Evolutionary conservation across 208 protist genomes (phyloP), one percentile per base, ranked within the genome.

Genomic region (Acanthamoeba sp.): DNA sequence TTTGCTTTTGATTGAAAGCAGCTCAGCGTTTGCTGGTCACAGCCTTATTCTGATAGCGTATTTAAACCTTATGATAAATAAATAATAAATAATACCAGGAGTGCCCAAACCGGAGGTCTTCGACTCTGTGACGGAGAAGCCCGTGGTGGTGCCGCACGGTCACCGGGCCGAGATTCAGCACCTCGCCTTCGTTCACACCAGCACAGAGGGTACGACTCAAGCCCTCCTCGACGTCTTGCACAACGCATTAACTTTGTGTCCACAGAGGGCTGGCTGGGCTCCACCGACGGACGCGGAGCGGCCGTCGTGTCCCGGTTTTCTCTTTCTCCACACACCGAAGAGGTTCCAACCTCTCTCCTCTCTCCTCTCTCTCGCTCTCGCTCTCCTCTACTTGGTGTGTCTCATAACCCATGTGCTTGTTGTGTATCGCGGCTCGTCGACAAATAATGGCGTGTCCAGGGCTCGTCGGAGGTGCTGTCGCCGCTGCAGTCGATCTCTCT

Each of bases 131-230:
- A 18, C 69, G 34, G 29, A 22, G 20, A 78, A 42, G 38, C 69
- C 69, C 5, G 34, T 78, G 69, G 69, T 78, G 38, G 69, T 78
- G 32, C 69, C 14, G 32, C 69, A 78, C 69, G 27, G 69, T 18
- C 69, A 78, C 38, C 69, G 69, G 20, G 69, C 69, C 38, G 69
- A 78, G 69, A 78, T 78, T 42, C 69, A 78, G 29, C 69, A 78
- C 34, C 69, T 78, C 32, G 38, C 69, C 20, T 78, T 73, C n/a
- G 27, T 73, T 14, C 64, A 36, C 64, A 36, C 64, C 64, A 73
- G 12, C 64, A 24, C 14, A 29, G 64, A 27, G 32, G 64, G 64
- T 73, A 73, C 64, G 24, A 10, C 10, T 48, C 45, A 48, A 14
- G 3, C 45, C 45, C 45, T 48, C 45, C 45, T 52, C 18, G 12